Base-by-base conservation (phyloP, 1,284 basidiomycete genomes). In the Erythrobasidium hasegawianum region DNA sequence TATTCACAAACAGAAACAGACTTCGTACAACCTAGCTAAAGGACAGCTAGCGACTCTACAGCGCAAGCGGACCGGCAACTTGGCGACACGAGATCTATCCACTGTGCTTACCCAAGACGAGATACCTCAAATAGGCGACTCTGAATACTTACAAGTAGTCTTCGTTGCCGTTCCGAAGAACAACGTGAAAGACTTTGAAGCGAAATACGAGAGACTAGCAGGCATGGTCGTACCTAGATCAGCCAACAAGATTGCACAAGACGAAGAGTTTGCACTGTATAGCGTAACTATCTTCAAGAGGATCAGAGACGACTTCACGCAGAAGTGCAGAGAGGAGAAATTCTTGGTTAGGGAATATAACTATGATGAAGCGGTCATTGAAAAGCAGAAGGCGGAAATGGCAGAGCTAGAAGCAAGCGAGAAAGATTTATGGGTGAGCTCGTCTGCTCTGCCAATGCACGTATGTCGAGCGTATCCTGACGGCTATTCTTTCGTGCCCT, bases 321-420 rank as follows among this genome's bases (percentile, higher is more conserved):
- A 97, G 79, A 94, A 92, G 78, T 95, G 91, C 75, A 82, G 96
- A 70, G 96, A 98, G 78, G 87, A 90, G 80, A 97, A 96, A 90
- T 98, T 91, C 80, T 86, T 91, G 67, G 85, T 94, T 9, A 86
- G 96, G 26, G 96, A 99, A 72, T 99, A 97, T 76, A 83, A 83
- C n/a, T 98, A 85, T 78, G 90, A 95, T 47, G 89, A 94, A 75
- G 85, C 87, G 43, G 85, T 87, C 61, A 82, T 93, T n/a, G 82
- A 82, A 70, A 90, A 88, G 78, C 90, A 95, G 76, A 82, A 83
- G 71, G 83, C 89, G 75, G 94, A 97, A 67, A 80, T 97, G 11
- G 85, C 86, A 29, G 82, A 83, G 38, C 86, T 94, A 1, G 87
- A 88, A 71, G 83, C 84, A 9, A 89, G 92, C 52, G 96, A 98